Base-by-base conservation (phyloP, 148 eudicot genomes). In the Chenopodium album region DNA sequence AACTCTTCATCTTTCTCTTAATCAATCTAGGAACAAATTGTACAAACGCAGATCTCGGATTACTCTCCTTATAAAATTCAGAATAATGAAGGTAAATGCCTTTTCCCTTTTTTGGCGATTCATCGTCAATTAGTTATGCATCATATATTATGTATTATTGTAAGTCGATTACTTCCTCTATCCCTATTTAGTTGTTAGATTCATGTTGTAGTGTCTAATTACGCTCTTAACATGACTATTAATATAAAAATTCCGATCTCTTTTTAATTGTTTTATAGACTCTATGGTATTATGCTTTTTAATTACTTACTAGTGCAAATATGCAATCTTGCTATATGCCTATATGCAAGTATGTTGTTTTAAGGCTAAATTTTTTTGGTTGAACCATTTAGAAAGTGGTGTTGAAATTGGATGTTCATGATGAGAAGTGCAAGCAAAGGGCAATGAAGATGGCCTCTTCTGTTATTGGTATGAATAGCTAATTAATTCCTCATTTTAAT, bases 391-490 rank as follows among this genome's bases (percentile, higher is more conserved):
- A 88, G 86, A 88, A 88, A 82, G 75, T 85, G 46, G 83, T 85
- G 79, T 76, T 88, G 48, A 83, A 90, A 85, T 76, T 95, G 87
- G 95, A 93, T 22, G 78, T 83, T 31, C 82, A 79, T 56, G 95
- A 92, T 78, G 95, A 88, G 22, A 95, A 90, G 77, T 78, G 73
- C 84, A 95, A 93, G 90, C 95, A 89, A 80, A 95, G 86, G 74
- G 94, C 93, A 78, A 85, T 95, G 92, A 87, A 89, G 79, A 91
- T 80, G 9, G 92, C 90, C 34, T 89, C 97, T 14, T 76, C 88
- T 56, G 83, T 90, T 76, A 14, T 83, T 66, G 97, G 98, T 95
- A 92, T 56, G 56, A 52, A 10, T 52, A 52, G 16, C 12, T 52
- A 1, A 52, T 52, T 52, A 41, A 4, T 41, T 41, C 44, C 44